Percentiles rank a stretch among this genome's conserved stretches.
These are phyloP conservation scores for Fusarium sp. DNA, from an alignment of 2,329 filamentous ascomycete species.

Conservation along the genomic window DNA sequence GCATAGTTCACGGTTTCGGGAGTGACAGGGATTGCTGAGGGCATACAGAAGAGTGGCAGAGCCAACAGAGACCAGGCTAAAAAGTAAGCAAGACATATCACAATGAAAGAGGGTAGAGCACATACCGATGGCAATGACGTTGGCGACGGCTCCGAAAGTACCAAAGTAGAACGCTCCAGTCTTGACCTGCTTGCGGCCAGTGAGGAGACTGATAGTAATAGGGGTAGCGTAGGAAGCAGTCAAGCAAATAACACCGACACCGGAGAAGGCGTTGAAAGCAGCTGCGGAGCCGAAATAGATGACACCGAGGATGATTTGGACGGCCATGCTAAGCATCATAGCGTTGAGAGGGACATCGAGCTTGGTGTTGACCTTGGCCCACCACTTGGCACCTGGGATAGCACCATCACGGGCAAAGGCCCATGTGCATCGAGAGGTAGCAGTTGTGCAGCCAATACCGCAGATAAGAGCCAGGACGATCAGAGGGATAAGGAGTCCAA, in stretches of 20 bases:
- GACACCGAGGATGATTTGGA: conserved; percentile 74
- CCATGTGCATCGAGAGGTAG: conserved; percentile 77
- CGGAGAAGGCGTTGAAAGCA: conserved; percentile 81
- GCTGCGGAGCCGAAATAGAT: conserved; percentile 79
- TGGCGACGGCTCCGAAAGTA: conserved; percentile 71
- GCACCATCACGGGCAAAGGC: conserved; percentile 80
- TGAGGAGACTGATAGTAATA: conserved; percentile 74
- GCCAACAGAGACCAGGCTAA: conserved; percentile 77
- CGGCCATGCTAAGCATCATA: conserved; percentile 79
- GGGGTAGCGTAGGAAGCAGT: conserved; percentile 78
- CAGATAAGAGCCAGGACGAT: conserved; percentile 77
- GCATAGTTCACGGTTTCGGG: conserved; percentile 78
- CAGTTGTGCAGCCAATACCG: conserved; percentile 78
- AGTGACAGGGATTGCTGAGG: conserved; percentile 72
- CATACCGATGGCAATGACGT: conserved; percentile 75
- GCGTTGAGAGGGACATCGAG: conserved; percentile 78
- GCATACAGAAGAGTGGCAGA: conserved; percentile 83
- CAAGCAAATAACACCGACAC: conserved; percentile 78
- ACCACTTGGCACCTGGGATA: conserved; percentile 73
- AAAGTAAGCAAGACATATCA: conserved; percentile 27
- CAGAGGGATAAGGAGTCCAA: conserved; percentile 74
- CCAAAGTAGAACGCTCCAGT: conserved; percentile 74
- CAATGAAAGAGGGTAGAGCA: conserved; percentile 31
- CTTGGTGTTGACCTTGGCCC: conserved; percentile 73
- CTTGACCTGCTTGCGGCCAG: conserved; percentile 71